Percentiles rank a stretch among this genome's conserved stretches.
Evolutionary conservation across 495 filamentous ascomycete species (phyloP).

Genomic region (Daldinia bambusicola): DNA sequence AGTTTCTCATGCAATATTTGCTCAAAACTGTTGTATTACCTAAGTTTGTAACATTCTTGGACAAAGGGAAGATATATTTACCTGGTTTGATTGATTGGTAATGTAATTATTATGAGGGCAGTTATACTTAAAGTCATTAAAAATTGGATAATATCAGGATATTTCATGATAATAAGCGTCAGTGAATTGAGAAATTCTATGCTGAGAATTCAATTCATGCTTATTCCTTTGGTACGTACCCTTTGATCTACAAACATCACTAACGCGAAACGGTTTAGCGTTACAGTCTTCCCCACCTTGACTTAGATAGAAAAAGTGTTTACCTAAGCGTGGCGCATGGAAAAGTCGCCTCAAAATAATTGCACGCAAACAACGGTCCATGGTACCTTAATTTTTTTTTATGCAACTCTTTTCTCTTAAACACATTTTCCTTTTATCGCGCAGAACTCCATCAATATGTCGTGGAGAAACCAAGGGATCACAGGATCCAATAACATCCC

Average conservation of each 20-base stretch:
- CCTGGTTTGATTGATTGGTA: no score
- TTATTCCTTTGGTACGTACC: slow-evolving; percentile 4
- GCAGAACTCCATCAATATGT: slow-evolving; percentile 64
- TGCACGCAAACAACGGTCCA: slow-evolving; percentile 26
- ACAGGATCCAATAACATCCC: slow-evolving; percentile 99
- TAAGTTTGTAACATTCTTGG: no score
- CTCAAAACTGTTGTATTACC: neutral
- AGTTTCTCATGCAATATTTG: neutral
- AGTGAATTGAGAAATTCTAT: neutral
- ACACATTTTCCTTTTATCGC: neutral
- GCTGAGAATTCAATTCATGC: neutral
- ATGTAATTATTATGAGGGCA: neutral
- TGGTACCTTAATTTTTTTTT: slow-evolving; percentile 32
- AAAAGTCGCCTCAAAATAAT: slow-evolving; percentile 32
- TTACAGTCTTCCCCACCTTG: slow-evolving; percentile 31
- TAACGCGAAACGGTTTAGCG: slow-evolving; percentile 16
- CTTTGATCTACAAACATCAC: neutral
- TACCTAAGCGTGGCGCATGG: slow-evolving; percentile 24
- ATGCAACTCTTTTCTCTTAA: slow-evolving; percentile 17
- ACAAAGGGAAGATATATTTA: no score
- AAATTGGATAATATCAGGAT: no score
- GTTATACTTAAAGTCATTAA: neutral
- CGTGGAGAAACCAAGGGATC: slow-evolving; percentile 94
- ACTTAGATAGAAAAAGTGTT: slow-evolving; percentile 11
- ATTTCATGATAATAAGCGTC: neutral